Percentiles rank a stretch among this genome's conserved stretches.
Evolutionary conservation across 2,329 filamentous ascomycete genomes (phyloP).

Genomic region (Paraphaeosphaeria minitans): DNA sequence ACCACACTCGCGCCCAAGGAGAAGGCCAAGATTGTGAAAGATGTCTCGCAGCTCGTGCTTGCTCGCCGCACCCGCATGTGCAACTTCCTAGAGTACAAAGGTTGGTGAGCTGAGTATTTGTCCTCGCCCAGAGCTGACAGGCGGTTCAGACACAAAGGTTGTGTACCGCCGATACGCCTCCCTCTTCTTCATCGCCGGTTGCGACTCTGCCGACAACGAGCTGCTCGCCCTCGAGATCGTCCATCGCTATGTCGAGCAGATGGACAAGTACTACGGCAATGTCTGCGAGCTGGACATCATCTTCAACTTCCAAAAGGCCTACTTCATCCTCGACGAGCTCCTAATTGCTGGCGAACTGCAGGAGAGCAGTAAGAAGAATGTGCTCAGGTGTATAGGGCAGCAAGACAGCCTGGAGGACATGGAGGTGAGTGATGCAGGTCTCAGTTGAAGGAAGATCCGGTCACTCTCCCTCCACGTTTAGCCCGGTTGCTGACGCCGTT

Average conservation of each 20-base stretch:
- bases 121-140: constrained; percentile 32
- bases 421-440: constrained; percentile 74
- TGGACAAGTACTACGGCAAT: constrained; percentile 99
- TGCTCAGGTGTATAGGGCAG: constrained; percentile 91
- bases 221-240: constrained; percentile 98
- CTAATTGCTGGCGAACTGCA: constrained; percentile 95
- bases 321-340: constrained; percentile 97
- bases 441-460: constrained; percentile 12
- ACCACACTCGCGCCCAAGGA: constrained; percentile 96
- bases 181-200: constrained; percentile 98
- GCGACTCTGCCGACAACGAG: constrained; percentile 96
- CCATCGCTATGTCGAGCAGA: constrained; percentile 98
- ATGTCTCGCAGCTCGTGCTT: constrained; percentile 96
- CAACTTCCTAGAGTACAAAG: constrained; percentile 99
- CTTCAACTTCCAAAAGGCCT: constrained; percentile 99
- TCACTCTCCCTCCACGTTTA: constrained; percentile 23
- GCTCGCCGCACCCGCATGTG: constrained; percentile 98
- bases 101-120: constrained; percentile 54
- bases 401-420: constrained; percentile 98
- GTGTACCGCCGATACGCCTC: constrained; percentile 98
- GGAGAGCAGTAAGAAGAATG: constrained; percentile 99
- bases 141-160: constrained; percentile 83
- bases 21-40: constrained; percentile 99
- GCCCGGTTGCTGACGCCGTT: constrained; percentile 50
- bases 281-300: constrained; percentile 99